Evolutionary conservation across 441 rosid genomes (phyloP).

Genomic region (Geranium incanum): DNA sequence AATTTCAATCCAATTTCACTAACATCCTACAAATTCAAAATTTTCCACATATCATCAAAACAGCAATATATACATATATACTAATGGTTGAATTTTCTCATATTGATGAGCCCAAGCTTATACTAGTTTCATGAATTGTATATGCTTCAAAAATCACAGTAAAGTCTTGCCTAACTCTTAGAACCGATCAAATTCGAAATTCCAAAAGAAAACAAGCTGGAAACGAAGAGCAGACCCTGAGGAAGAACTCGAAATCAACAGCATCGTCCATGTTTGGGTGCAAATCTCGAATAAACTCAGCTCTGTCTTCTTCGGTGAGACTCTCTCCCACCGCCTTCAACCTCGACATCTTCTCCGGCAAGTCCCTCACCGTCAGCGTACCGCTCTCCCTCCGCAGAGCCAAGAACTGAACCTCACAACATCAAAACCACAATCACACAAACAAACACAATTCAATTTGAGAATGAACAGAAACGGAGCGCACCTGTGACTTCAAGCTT

Average conservation of each 20-base stretch:
- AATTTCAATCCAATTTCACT: conserved; percentile 10
- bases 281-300: conserved; percentile 42
- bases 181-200: not conserved
- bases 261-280: conserved; percentile 40
- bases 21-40: not conserved
- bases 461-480: not conserved
- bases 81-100: too few species aligned
- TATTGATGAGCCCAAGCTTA: too few species aligned
- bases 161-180: not conserved
- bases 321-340: conserved; percentile 45
- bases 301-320: conserved; percentile 64
- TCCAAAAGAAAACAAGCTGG: not conserved
- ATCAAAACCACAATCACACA: not conserved
- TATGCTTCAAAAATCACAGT: not conserved
- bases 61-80: not conserved
- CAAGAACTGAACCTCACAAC: conserved; percentile 41
- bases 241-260: conserved; percentile 82
- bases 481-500: conserved; percentile 80
- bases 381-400: conserved; percentile 91
- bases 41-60: not conserved
- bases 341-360: conserved; percentile 78
- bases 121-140: not conserved
- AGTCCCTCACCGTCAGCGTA: conserved; percentile 69
- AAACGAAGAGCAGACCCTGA: conserved; percentile 49
- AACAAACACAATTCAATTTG: not conserved